These are phyloP conservation scores for Arxiozyma telluris DNA, from an alignment of 1,139 yeast genomes.

Conservation along the genomic window DNA sequence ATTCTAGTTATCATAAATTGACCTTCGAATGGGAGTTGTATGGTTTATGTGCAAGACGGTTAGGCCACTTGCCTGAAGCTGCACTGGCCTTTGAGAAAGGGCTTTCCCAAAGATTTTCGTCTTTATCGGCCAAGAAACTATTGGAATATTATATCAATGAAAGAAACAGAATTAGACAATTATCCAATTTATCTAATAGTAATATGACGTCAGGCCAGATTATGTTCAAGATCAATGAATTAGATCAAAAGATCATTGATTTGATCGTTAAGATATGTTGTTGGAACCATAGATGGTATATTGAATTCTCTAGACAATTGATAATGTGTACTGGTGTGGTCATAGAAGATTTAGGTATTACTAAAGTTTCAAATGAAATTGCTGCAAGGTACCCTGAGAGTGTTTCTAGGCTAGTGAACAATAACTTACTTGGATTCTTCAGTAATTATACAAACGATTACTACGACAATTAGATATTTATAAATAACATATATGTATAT, in stretches of 20 bases:
- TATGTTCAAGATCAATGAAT: conserved; percentile 38
- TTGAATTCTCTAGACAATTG: conserved; percentile 71
- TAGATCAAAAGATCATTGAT: conserved; percentile 59
- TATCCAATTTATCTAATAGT: conserved; percentile 15
- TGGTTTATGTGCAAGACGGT: conserved; percentile 76
- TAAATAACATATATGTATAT: not conserved
- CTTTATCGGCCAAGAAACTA: conserved; percentile 68
- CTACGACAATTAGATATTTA: conserved; percentile 17
- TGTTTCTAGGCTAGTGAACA: conserved; percentile 30
- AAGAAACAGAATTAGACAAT: conserved; percentile 24
- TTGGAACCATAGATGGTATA: conserved; percentile 97
- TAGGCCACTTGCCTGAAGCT: conserved; percentile 80
- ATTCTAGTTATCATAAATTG: conserved; percentile 64
- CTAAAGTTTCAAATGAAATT: conserved; percentile 68
- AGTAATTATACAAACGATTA: conserved; percentile 22
- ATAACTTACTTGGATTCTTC: conserved; percentile 26
- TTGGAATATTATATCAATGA: conserved; percentile 51
- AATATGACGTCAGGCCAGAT: conserved; percentile 30
- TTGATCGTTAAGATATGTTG: conserved; percentile 68
- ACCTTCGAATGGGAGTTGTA: conserved; percentile 92
- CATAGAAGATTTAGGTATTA: conserved; percentile 67
- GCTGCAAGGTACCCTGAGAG: conserved; percentile 55
- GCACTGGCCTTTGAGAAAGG: conserved; percentile 72
- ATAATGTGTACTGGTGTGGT: conserved; percentile 47
- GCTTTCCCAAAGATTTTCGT: conserved; percentile 66